These are phyloP conservation scores for Pseudocercospora pini-densiflorae DNA, from an alignment of 2,329 filamentous ascomycete genomes.

Conservation along the genomic window DNA sequence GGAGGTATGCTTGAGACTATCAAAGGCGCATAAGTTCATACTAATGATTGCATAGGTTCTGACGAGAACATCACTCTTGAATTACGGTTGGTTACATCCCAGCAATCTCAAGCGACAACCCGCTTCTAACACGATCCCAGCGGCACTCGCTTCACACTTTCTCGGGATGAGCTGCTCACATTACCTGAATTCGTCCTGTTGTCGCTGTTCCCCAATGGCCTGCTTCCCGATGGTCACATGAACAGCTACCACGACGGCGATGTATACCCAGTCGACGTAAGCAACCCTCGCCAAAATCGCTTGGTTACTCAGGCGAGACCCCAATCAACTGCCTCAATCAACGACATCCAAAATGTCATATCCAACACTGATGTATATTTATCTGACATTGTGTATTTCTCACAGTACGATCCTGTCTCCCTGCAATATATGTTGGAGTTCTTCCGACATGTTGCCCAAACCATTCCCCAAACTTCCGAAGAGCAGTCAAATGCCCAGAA, in stretches of 20 bases:
- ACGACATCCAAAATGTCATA: constrained; percentile 46
- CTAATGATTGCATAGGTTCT: constrained; percentile 50
- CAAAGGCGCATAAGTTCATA: neutral
- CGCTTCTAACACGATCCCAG: constrained; percentile 54
- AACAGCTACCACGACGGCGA: constrained; percentile 91
- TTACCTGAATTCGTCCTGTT: constrained; percentile 96
- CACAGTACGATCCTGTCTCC: constrained; percentile 92
- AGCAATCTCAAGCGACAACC: neutral
- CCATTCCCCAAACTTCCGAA: constrained; percentile 78
- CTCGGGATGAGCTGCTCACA: constrained; percentile 91
- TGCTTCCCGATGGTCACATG: constrained; percentile 96
- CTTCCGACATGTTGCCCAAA: constrained; percentile 93
- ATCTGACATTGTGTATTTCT: constrained; percentile 60
- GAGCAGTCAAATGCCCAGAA: constrained; percentile 47
- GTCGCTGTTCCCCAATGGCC: constrained; percentile 97
- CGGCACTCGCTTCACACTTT: constrained; percentile 91
- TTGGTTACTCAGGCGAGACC: constrained; percentile 39
- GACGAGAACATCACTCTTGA: constrained; percentile 97
- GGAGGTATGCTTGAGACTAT: constrained; percentile 59
- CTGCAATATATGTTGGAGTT: constrained; percentile 99
- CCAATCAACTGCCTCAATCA: constrained; percentile 38
- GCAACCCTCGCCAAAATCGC: constrained; percentile 44
- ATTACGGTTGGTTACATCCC: constrained; percentile 70
- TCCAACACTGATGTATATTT: constrained; percentile 55
- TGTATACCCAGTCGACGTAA: constrained; percentile 95